These are phyloP conservation scores for Epichloe coenophiala DNA, from an alignment of 2,329 filamentous ascomycete genomes.

Conservation along the genomic window DNA sequence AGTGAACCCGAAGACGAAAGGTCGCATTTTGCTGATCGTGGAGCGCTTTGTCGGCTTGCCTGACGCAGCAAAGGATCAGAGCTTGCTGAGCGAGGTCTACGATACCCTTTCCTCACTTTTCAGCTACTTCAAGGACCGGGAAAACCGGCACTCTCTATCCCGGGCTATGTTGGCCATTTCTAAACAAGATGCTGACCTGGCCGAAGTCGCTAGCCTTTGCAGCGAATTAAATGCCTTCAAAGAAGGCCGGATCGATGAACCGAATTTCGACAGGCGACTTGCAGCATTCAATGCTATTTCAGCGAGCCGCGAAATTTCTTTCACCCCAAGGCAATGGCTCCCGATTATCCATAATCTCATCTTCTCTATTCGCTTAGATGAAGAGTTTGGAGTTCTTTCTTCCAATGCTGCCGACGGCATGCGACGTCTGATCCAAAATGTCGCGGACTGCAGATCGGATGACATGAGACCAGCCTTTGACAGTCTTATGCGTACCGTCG, in stretches of 20 bases:
- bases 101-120: constrained; percentile 69
- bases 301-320: constrained; percentile 40
- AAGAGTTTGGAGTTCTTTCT: constrained; percentile 73
- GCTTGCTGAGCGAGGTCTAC: constrained; percentile 52
- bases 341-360: constrained; percentile 82
- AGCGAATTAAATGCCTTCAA: constrained; percentile 70
- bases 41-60: constrained; percentile 65
- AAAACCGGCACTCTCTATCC: constrained; percentile 61
- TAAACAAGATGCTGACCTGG: constrained; percentile 44
- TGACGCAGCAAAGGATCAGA: constrained; percentile 22
- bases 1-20: constrained; percentile 74
- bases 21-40: constrained; percentile 66
- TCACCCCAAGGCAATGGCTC: constrained; percentile 66
- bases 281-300: constrained; percentile 63
- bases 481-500: constrained; percentile 44
- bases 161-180: constrained; percentile 61
- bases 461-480: constrained; percentile 33
- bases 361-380: constrained; percentile 72
- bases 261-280: constrained; percentile 75
- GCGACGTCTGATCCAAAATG: constrained; percentile 60
- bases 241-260: constrained; percentile 60
- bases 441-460: constrained; percentile 25
- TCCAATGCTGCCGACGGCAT: constrained; percentile 71
- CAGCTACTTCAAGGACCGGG: constrained; percentile 74
- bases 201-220: constrained; percentile 56